Percentiles rank a stretch among this genome's conserved stretches.
phyloP scores from a whole-genome alignment of 23 red algal genomes.

The Gracilaria vermiculophylla region DNA sequence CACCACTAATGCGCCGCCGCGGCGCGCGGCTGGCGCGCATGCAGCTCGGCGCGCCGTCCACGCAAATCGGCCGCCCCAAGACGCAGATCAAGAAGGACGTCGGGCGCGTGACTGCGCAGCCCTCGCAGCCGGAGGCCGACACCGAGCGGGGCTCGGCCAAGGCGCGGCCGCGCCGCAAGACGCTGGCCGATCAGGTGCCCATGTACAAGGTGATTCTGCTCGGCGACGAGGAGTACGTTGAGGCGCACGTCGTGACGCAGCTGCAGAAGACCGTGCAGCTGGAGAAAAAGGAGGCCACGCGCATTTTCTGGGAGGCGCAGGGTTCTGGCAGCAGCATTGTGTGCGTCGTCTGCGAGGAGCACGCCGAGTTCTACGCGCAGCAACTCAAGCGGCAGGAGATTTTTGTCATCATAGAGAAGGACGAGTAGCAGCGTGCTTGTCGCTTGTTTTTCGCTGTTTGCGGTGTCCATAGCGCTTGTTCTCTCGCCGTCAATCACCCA shows the following conservation, averaged over 20 bases:
- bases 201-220: slow-evolving; percentile 98
- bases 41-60: slow-evolving; percentile 66
- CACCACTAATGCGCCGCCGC: too few relatives aligned
- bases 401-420: slow-evolving; percentile 91
- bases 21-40: background rate
- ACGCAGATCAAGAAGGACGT: slow-evolving; percentile 88
- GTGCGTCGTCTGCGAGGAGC: slow-evolving; percentile 90
- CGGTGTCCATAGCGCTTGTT: background rate
- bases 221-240: slow-evolving; percentile 97
- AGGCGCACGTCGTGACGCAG: slow-evolving; percentile 83
- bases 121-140: slow-evolving; percentile 64
- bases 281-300: slow-evolving; percentile 86
- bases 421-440: slow-evolving; percentile 30
- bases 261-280: slow-evolving; percentile 90
- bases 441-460: background rate
- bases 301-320: slow-evolving; percentile 88
- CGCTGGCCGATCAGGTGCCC: slow-evolving; percentile 84
- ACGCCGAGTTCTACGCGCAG: slow-evolving; percentile 97
- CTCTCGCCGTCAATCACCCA: background rate
- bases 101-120: slow-evolving; percentile 22
- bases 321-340: slow-evolving; percentile 68
- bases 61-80: slow-evolving; percentile 92
- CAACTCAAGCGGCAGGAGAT: slow-evolving; percentile 89
- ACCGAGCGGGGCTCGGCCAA: slow-evolving; percentile 64
- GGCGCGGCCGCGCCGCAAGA: slow-evolving; percentile 84